Percentiles rank a stretch among this genome's conserved stretches.
These are phyloP conservation scores for Saturnispora mendoncae DNA, from an alignment of 805 yeast genomes.

Conservation along the genomic window DNA sequence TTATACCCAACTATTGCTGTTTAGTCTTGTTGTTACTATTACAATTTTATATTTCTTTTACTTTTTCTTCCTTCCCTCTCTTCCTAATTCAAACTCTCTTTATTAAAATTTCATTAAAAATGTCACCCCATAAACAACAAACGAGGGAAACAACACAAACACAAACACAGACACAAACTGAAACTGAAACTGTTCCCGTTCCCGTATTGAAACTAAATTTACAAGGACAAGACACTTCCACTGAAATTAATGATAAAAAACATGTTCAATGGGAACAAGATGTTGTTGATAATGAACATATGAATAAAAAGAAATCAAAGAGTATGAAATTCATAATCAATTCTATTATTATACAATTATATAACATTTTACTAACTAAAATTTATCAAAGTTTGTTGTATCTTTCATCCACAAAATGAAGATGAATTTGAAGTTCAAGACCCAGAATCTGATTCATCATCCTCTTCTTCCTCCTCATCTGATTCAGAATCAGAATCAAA, in stretches of 20 bases:
- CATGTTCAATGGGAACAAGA: constrained; percentile 79
- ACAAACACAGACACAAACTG: constrained; percentile 6
- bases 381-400: constrained; percentile 53
- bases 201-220: constrained; percentile 18
- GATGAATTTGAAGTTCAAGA: constrained; percentile 27
- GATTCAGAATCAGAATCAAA: constrained; percentile 23
- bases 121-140: too few species aligned
- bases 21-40: not conserved
- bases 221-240: constrained; percentile 4
- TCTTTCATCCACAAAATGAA: constrained; percentile 71
- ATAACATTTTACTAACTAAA: constrained; percentile 12
- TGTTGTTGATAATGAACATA: constrained; percentile 80
- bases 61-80: not conserved
- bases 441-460: constrained; percentile 16
- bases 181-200: constrained; percentile 14
- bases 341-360: not conserved
- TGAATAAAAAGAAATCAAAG: constrained; percentile 84
- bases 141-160: not conserved
- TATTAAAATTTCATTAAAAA: too few species aligned
- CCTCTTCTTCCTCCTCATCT: constrained; percentile 19
- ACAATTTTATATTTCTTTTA: too few species aligned
- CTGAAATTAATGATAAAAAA: constrained; percentile 26
- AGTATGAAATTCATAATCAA: constrained; percentile 32
- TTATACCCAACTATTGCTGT: not conserved
- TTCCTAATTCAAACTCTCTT: not conserved